A percentile compares a stretch with the other conserved stretches of the same genome.
Conservation (phyloP, 306 rosid species). For the Parietaria judaica region DNA sequence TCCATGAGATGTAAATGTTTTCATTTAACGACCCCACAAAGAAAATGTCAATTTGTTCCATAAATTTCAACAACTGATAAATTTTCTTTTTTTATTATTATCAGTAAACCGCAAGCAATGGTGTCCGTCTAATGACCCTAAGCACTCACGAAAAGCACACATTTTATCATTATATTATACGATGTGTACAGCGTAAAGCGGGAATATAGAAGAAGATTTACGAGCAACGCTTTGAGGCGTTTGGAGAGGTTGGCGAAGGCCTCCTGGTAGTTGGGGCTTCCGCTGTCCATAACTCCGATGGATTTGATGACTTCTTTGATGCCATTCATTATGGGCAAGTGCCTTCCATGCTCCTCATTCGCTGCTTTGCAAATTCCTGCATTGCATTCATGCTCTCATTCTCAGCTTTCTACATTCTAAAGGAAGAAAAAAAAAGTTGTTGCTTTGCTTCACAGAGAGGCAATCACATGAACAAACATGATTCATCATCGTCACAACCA, state of each 20-base stretch:
- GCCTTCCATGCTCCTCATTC: constrained; percentile 84
- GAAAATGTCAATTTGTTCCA: too few relatives aligned
- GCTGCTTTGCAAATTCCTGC: constrained; percentile 71
- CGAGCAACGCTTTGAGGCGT: constrained; percentile 61
- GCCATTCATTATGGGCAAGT: constrained; percentile 91
- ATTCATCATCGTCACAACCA: background rate
- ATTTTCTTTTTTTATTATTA: too few relatives aligned
- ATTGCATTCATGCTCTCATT: constrained; percentile 9
- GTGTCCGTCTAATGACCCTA: too few relatives aligned
- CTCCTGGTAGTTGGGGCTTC: constrained; percentile 51
- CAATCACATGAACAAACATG: constrained; percentile 7
- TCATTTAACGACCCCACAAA: too few relatives aligned
- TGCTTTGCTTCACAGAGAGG: constrained; percentile 32
- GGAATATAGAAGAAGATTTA: constrained; percentile 1
- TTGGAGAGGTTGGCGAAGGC: constrained; percentile 45
- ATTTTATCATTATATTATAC: too few relatives aligned
- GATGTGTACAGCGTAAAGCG: background rate
- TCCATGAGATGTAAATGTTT: too few relatives aligned
- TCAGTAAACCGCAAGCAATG: too few relatives aligned
- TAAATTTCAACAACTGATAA: too few relatives aligned
- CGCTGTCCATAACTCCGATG: constrained; percentile 55
- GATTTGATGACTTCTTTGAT: constrained; percentile 81
- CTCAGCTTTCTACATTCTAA: constrained; percentile 1
- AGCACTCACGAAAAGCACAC: too few relatives aligned
- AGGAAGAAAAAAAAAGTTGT: too few relatives aligned